Evolutionary conservation across 1,284 basidiomycete genomes (phyloP).

Genomic region (Cryptococcus sp.): DNA sequence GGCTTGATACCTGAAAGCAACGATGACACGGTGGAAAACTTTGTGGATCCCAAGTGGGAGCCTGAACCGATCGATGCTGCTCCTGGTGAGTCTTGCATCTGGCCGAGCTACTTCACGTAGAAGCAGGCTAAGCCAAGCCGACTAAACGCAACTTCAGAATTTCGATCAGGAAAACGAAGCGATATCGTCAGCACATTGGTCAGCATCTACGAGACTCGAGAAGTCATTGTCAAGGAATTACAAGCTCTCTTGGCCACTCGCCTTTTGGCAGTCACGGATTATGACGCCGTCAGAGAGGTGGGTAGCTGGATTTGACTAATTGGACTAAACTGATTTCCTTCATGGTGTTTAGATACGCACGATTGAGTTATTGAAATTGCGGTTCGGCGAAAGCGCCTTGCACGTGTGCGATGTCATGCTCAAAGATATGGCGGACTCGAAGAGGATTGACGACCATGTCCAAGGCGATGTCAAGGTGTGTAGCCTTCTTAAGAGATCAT

Average conservation of each 20-base stretch:
- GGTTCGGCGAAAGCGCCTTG: constrained; percentile 85
- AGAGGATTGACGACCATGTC: constrained; percentile 78
- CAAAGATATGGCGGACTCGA: constrained; percentile 90
- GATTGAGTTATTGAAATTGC: constrained; percentile 87
- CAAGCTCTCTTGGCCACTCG: constrained; percentile 84
- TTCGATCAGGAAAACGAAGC: constrained; percentile 79
- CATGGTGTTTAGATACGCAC: constrained; percentile 67
- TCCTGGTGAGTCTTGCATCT: constrained; percentile 61
- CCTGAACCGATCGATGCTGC: constrained; percentile 93
- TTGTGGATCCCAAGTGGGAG: constrained; percentile 83
- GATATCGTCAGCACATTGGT: constrained; percentile 93
- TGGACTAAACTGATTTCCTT: background rate
- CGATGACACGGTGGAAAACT: constrained; percentile 69
- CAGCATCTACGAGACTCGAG: constrained; percentile 92
- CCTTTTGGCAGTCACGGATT: constrained; percentile 73
- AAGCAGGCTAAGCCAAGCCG: constrained; percentile 6
- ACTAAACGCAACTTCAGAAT: constrained; percentile 60
- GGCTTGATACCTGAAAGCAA: constrained; percentile 60
- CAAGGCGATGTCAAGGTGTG: constrained; percentile 69
- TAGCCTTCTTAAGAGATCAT: constrained; percentile 10
- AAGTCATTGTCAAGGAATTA: constrained; percentile 89
- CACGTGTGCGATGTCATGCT: constrained; percentile 97
- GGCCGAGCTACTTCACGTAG: background rate
- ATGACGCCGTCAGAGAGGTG: constrained; percentile 80
- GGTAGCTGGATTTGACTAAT: constrained; percentile 21